These are phyloP conservation scores for Erucastrum elatum DNA, from an alignment of 345 rosid species.

Conservation along the genomic window DNA sequence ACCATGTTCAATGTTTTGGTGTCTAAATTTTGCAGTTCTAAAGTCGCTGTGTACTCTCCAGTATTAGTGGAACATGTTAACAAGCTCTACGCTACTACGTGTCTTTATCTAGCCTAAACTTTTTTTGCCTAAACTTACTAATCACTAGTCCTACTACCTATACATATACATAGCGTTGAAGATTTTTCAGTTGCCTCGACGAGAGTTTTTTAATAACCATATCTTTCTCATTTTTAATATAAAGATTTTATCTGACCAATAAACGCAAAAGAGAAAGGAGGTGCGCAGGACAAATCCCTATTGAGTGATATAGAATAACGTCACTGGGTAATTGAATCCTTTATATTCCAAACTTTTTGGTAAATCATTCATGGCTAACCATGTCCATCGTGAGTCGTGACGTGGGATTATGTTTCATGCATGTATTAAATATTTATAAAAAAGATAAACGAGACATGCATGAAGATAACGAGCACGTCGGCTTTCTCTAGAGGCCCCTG, in stretches of 20 bases:
- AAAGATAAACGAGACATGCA: slow-evolving; percentile 23
- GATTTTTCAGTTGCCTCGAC: neutral
- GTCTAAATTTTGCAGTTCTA: slow-evolving; percentile 3
- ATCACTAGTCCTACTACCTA: neutral
- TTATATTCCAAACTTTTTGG: slow-evolving; percentile 38
- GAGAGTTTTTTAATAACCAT: neutral
- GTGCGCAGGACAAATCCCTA: slow-evolving; percentile 5
- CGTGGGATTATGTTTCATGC: slow-evolving; percentile 31
- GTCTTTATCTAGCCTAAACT: neutral
- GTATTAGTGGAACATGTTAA: neutral
- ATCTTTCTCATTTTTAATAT: neutral
- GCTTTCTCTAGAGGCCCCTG: slow-evolving; percentile 36
- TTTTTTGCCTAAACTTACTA: neutral
- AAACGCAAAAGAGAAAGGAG: slow-evolving; percentile 16
- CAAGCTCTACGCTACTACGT: neutral
- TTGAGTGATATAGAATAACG: slow-evolving; percentile 1
- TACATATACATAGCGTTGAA: neutral
- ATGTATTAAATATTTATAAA: slow-evolving; percentile 1
- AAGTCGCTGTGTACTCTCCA: neutral
- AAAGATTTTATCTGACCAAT: neutral
- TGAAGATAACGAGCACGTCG: slow-evolving; percentile 42
- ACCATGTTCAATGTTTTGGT: neutral
- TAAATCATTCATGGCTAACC: slow-evolving; percentile 34
- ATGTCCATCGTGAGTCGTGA: slow-evolving; percentile 35
- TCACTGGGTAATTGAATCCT: slow-evolving; percentile 17